Evolutionary conservation across 805 yeast species (phyloP), one percentile per base, ranked within the genome.

Genomic region (Citeromyces matritensis): DNA sequence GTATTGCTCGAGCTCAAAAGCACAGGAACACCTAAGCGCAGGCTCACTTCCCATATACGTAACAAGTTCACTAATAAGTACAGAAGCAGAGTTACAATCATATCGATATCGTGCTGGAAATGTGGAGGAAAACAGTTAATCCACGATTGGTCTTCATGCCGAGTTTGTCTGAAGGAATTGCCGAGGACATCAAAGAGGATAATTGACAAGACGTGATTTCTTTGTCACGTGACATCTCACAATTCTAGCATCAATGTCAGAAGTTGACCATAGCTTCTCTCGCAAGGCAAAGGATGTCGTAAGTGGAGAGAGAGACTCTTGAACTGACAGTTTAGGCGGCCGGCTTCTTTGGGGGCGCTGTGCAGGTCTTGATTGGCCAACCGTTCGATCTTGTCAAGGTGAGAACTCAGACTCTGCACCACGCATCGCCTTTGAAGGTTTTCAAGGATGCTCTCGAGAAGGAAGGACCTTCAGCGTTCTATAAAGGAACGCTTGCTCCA

Each of bases 401-500:
- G 15, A 59, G 81, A 36, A 60, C 73, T 42, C 82, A 75, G 41
- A 74, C 82, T 1, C 85, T 93, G 2, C 69, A 78, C 29, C 72
- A 58, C 42, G 47, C 58, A 19, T 53, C 73, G 3, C 68, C 78
- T 9, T 41, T 63, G 6, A 55, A 57, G 30, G 73, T 75, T 10
- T 45, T 74, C 24, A 60, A 59, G 31, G 62, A 59, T 24, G 72
- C 81, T 0, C 42, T 75, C 29, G 59, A 58, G 24, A 68, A 65
- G 27, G 82, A 73, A 47, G 98, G 98, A 2, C 67, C 75, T 5
- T 36, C 58, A 24, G 98, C 93, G 0, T 83, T 91, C 47, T 91
- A 91, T 53, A 76, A 93, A 53, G 98, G 98, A 24, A 85, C 95
- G 1, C 46, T 85, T 42, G 86, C 96, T 1, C 98, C 98, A 13